phyloP scores from a whole-genome alignment of 202 grass and related monocot species.

The Panicum hallii region DNA sequence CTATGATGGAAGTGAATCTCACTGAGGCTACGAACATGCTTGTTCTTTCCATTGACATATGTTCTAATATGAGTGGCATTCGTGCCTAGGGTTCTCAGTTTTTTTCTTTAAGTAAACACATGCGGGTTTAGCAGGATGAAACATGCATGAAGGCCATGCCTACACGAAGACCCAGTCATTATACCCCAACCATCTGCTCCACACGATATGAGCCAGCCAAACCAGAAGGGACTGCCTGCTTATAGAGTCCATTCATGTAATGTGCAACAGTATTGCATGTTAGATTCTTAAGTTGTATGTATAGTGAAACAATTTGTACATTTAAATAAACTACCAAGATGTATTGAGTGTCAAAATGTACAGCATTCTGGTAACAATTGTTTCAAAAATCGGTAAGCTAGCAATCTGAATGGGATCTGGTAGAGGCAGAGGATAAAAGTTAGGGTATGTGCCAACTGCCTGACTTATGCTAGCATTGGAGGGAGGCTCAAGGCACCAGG shows the following conservation, averaged over 20 bases:
- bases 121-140: background rate
- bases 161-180: background rate
- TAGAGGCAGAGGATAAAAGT: background rate
- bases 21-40: background rate
- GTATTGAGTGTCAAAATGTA: background rate
- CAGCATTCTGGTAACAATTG: background rate
- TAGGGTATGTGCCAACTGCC: background rate
- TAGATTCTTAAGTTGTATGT: background rate
- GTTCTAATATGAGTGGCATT: slow-evolving; percentile 18
- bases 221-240: background rate
- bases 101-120: background rate
- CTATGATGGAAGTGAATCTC: background rate
- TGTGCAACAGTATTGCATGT: background rate
- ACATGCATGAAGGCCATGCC: background rate
- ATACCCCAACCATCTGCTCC: background rate
- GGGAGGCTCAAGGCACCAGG: background rate
- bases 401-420: background rate
- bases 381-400: background rate
- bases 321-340: background rate
- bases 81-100: background rate
- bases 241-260: background rate
- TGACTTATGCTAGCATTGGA: background rate
- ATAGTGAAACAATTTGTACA: background rate
- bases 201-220: slow-evolving; percentile 1
- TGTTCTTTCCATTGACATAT: background rate